These are phyloP conservation scores for Xylaria intraflava DNA, from an alignment of 495 filamentous ascomycete species.

Conservation along the genomic window DNA sequence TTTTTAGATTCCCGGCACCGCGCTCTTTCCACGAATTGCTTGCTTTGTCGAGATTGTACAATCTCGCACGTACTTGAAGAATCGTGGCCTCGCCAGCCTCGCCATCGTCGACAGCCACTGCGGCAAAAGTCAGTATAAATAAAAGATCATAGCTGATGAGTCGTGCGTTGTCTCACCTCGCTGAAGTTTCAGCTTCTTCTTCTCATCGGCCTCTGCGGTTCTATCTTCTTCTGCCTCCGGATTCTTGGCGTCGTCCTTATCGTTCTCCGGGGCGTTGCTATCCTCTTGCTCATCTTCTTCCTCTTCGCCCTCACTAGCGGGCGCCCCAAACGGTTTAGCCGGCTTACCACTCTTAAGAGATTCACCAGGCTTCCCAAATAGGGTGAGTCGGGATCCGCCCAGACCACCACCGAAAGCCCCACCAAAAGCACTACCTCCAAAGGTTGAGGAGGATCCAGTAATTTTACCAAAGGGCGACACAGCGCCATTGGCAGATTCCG, in stretches of 20 bases:
- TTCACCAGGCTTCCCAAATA: conserved; percentile 61
- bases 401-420: conserved; percentile 24
- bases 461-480: conserved; percentile 21
- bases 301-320: conserved; percentile 56
- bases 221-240: conserved; percentile 21
- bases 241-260: conserved; percentile 43
- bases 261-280: conserved; percentile 22
- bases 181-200: conserved; percentile 58
- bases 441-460: conserved; percentile 11
- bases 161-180: conserved; percentile 46
- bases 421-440: conserved; percentile 31
- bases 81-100: conserved; percentile 71
- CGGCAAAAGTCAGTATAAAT: conserved; percentile 19
- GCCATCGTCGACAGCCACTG: conserved; percentile 52
- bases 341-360: conserved; percentile 52
- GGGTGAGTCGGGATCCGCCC: conserved; percentile 46
- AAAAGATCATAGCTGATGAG: not conserved
- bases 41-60: conserved; percentile 66
- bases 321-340: conserved; percentile 64
- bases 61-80: conserved; percentile 61
- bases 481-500: conserved; percentile 7
- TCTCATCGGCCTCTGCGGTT: conserved; percentile 46
- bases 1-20: conserved; percentile 72
- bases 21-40: conserved; percentile 69
- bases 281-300: conserved; percentile 42